These are phyloP conservation scores for Penicillium flavigenum DNA, from an alignment of 495 filamentous ascomycete genomes.

Conservation along the genomic window DNA sequence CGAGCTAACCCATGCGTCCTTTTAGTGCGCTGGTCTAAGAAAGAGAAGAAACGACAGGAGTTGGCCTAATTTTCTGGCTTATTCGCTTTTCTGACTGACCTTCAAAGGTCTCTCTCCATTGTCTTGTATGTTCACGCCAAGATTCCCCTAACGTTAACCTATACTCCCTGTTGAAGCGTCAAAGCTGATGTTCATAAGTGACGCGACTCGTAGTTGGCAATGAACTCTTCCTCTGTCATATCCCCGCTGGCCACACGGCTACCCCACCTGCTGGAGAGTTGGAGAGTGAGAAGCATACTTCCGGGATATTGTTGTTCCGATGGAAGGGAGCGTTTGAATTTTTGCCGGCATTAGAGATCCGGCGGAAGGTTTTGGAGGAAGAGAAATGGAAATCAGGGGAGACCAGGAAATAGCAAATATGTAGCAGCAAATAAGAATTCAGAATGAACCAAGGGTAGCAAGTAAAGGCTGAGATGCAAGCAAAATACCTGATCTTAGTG, in stretches of 20 bases:
- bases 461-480: background rate
- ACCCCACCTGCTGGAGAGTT: no score
- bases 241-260: no score
- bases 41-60: slow-evolving; percentile 64
- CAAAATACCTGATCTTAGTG: background rate
- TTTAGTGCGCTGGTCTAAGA: slow-evolving; percentile 71
- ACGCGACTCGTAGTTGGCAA: no score
- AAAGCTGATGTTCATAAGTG: no score
- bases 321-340: no score
- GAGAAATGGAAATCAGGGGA: background rate
- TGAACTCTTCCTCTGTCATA: no score
- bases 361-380: background rate
- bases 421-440: background rate
- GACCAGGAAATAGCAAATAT: background rate
- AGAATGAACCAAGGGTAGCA: background rate
- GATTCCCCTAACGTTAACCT: background rate
- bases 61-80: slow-evolving; percentile 10
- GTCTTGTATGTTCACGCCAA: background rate
- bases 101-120: background rate
- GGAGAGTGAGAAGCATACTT: no score
- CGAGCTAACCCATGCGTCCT: slow-evolving; percentile 3
- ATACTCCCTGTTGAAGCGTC: no score
- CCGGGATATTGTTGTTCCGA: no score
- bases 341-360: no score
- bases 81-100: background rate